Evolutionary conservation across 208 protist genomes (phyloP), one percentile per base, ranked within the genome.

Genomic region (Trypanosoma cruzi): DNA sequence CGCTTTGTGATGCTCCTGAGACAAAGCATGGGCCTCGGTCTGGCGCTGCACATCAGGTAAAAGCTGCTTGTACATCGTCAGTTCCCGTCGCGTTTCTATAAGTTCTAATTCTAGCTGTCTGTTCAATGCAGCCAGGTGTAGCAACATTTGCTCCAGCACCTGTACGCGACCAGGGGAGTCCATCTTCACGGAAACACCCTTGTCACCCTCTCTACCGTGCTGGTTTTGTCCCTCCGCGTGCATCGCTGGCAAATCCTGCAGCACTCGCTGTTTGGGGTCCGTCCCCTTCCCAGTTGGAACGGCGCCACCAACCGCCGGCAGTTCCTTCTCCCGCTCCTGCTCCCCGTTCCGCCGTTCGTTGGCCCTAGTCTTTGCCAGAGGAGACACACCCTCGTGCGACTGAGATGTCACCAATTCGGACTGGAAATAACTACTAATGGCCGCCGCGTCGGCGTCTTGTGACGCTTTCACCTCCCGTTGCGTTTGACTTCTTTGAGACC

Each of bases 81-180:
- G 40, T 40, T 77, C 71, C 1, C 46, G 26, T 44, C 64, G 63
- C 24, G 64, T 71, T 14, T 71, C 58, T 44, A 63, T 34, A 34
- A 77, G 64, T 31, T 77, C 64, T 28, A 67, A 32, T 44, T 77
- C 58, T 52, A 77, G 34, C 29, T 77, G 64, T 52, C 57, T 57
- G 49, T 77, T 77, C 20, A 77, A 22, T 31, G 50, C 64, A 26
- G 59, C 16, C 58, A 77, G 61, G 58, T 71, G 63, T 6, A 77
- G 64, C 48, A 71, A 13, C 37, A 71, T 70, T 22, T 67, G 34
- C 36, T 77, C 71, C 42, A 77, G 40, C 3, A 48, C 56, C 14
- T 31, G 48, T 22, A 77, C 29, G n/a, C 55, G 37, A 18, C 53
- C 48, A 22, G 52, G 13, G 22, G 37, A 18, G 22, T 31, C n/a